Base-by-base conservation (phyloP, 768 basidiomycete genomes). In the Chalciporus sphaerocephalus region DNA sequence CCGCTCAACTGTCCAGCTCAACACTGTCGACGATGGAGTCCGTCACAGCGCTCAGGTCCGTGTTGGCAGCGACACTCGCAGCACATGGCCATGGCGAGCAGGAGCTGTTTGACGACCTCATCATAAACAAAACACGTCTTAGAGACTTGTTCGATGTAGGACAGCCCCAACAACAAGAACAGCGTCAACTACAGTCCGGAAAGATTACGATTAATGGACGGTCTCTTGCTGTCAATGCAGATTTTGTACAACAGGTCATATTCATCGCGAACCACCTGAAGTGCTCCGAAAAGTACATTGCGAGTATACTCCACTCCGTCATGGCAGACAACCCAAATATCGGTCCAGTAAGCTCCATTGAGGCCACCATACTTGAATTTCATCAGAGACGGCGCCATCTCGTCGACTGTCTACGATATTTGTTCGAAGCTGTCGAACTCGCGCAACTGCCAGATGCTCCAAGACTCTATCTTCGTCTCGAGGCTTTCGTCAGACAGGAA, bases 181-280 rank as follows among this genome's bases (percentile, higher is more conserved):
- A 82, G 60, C 79, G 72, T 52, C 85, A 87, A 54, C 71, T 92
- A 42, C 82, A 86, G 55, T 79, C 79, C 27, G 90, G 88, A 50
- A 86, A 79, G 66, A 78, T 77, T 16, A 61, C 71, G 0, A 69
- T 89, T 17, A 72, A 84, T 47, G 81, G 85, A 23, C 79, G 76
- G 55, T 70, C 80, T n/a, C 73, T 85, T 27, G 80, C 81, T 0
- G 76, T 93, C 52, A 91, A 89, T 61, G 64, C 79, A 12, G 86
- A 92, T 59, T 92, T 92, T 64, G 81, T 81, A 12, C 80, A 78
- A 40, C 89, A 89, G 62, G 79, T 75, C 44, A 63, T 87, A 44
- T 87, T 90, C 65, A 78, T 94, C 44, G 80, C 92, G 0, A 81
- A 87, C 58, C 80, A 89, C 44, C 82, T 96, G 42, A 75, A 80